Evolutionary conservation across 2,329 filamentous ascomycete genomes (phyloP).

Genomic region (Hypoxylon sp.): DNA sequence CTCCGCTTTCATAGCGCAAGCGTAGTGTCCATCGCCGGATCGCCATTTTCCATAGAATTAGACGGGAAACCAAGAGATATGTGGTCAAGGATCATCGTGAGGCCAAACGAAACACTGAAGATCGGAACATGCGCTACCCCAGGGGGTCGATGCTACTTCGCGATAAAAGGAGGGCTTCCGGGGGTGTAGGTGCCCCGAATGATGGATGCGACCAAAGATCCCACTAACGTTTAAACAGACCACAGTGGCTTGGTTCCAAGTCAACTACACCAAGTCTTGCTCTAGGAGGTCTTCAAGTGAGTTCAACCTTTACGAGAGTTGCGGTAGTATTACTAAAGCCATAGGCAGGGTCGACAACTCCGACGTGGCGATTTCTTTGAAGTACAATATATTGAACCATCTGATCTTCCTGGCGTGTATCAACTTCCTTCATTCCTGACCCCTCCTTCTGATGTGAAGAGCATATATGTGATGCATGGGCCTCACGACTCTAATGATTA

Average conservation of each 20-base stretch:
- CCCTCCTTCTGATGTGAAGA: conserved; percentile 50
- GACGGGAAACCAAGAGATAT: conserved; percentile 43
- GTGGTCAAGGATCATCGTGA: conserved; percentile 49
- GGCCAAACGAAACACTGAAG: conserved; percentile 47
- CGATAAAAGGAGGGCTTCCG: conserved; percentile 55
- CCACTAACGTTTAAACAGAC: conserved; percentile 38
- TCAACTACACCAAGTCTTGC: conserved; percentile 42
- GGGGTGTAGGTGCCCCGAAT: conserved; percentile 56
- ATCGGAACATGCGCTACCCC: conserved; percentile 42
- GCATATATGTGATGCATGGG: conserved; percentile 56
- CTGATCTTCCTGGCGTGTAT: conserved; percentile 22
- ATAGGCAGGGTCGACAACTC: conserved; percentile 36
- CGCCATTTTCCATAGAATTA: conserved; percentile 48
- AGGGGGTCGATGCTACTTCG: conserved; percentile 57
- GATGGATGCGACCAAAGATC: conserved; percentile 52
- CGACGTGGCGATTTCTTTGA: conserved; percentile 35
- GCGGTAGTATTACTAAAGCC: conserved; percentile 9
- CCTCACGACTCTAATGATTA: conserved; percentile 59
- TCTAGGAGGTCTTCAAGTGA: conserved; percentile 42
- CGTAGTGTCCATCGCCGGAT: conserved; percentile 56
- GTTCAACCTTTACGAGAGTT: conserved; percentile 1
- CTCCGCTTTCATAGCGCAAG: conserved; percentile 55
- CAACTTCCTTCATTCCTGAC: conserved; percentile 33
- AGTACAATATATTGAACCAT: conserved; percentile 34
- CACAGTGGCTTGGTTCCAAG: conserved; percentile 44